Evolutionary conservation across 345 rosid species (phyloP), one percentile per base, ranked within the genome.

Genomic region (Hevea brasiliensis): DNA sequence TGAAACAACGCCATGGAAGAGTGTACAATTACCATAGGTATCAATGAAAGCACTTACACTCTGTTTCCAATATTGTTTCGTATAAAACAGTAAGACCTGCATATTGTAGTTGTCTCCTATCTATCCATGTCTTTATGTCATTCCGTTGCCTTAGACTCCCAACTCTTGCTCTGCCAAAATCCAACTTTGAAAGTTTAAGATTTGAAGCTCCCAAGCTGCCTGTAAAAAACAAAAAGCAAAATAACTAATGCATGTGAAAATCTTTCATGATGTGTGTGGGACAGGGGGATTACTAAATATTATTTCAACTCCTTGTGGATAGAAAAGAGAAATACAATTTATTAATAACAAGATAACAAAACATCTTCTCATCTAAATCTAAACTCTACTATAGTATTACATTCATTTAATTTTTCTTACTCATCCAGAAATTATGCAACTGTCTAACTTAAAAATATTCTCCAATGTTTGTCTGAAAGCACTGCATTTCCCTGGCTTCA

Each of bases 141-240:
- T 59, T 67, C 21, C 29, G 61, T 68, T 69, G 72, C 54, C 9
- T 66, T 15, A 84, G 57, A 57, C 67, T 53, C 13, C 77, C 51
- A 66, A 76, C 68, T 59, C 65, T 80, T 72, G 67, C 72, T 68
- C 77, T 54, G 24, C 76, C 56, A 67, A 74, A 72, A 54, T 67
- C 75, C 47, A 71, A 45, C 41, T 65, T 72, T 0, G 63, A 51
- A 32, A 77, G 64, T 61, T 73, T 83, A 57, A 80, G 15, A 68
- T 79, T 77, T 54, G 84, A 79, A 65, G 73, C 72, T 72, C 84
- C 84, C 57, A 87, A 73, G 74, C 81, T 78, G 76, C 85, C 88
- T 83, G 85, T 51, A 77, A 55, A 60, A 51, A 57, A 50, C 61
- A 64, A 44, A 71, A 8, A 45, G 6, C n/a, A 37, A 7, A 17